Base-by-base conservation (phyloP, 352 stramenopile species). In the Bremia lactucae region DNA sequence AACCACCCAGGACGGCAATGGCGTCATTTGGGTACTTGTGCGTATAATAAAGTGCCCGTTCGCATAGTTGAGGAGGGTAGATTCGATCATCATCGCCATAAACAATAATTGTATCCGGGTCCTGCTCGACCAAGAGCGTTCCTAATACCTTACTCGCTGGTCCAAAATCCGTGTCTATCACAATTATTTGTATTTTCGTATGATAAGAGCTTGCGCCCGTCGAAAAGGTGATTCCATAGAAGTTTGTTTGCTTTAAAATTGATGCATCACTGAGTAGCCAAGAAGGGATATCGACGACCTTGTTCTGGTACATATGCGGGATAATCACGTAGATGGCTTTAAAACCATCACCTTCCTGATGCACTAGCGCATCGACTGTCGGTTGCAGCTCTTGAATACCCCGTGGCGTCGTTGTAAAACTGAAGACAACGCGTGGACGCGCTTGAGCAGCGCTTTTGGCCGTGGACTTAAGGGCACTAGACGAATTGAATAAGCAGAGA, bases 21-120 rank as follows among this genome's bases (percentile, higher is more conserved):
- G 64, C 68, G 20, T 79, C 64, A 31, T 64, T 33, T 19, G 61
- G 61, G 31, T 65, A 76, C 42, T 72, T 72, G 45, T 58, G 48
- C 29, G 62, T 65, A 31, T 73, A 72, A 38, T 76, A 50, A 24
- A 72, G 44, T 3, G 49, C 51, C 7, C 68, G 61, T 23, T 65
- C 58, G n/a, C 53, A 60, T 2, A 79, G 31, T 25, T 79, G 57
- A 3, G 43, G 33, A 1, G 61, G 61, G 33, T 75, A 73, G 2
- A 65, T 11, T 3, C 64, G 62, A 23, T 79, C 68, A 34, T 79
- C 62, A 34, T 79, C 68, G 2, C 68, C 68, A 23, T 79, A 79
- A 2, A 79, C 64, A 42, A 79, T 73, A n/a, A 79, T 58, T 0
- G 68, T 76, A n/a, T 79, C 61, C 1, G 64, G 55, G 15, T 79